Base-by-base conservation (phyloP, 768 basidiomycete species). In the Pleurotus ostreatus region DNA sequence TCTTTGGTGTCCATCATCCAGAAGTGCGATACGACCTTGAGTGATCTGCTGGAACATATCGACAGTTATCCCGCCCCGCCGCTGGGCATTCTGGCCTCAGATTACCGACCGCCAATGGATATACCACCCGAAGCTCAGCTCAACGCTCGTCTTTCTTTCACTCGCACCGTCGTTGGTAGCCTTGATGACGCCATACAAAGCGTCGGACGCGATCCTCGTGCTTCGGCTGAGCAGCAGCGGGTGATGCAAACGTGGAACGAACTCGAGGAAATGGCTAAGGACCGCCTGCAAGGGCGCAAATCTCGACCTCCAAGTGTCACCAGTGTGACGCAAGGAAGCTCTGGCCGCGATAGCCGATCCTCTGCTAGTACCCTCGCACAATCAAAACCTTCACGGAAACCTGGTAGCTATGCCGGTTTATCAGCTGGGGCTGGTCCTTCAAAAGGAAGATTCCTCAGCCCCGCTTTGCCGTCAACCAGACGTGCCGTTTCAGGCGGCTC, bases 1-100 rank as follows among this genome's bases (percentile, higher is more conserved):
- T 70, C 74, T n/a, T 71, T 93, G 47, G 69, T 75, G 4, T 69
- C 75, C 18, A 64, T 73, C 37, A 67, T 87, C 7, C 74, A 75
- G 23, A 65, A 66, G 16, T 92, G 89, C 61, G 92, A 95, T 65
- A 72, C 76, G n/a, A 82, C 85, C 18, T 74, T 94, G 44, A 94
- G 92, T 62, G 90, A 94, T 67, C 75, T 94, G 4, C 73, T 95
- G 46, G 89, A 93, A 63, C 89, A 93, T 63, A 77, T 93, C 54
- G 92, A 95, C 66, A 91, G 88, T 62, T 93, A 85, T 64, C 92
- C 92, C 7, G 78, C 81, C 2, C 66, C 74, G 30, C 86, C 85
- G 4, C 66, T 74, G 23, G 75, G 78, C 4, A 69, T 78, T 2
- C 65, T 85, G 30, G 75, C 81, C 3, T 83, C 84, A 20, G 69